These are phyloP conservation scores for Dalbergia oliveri DNA, from an alignment of 306 rosid species.

Conservation along the genomic window DNA sequence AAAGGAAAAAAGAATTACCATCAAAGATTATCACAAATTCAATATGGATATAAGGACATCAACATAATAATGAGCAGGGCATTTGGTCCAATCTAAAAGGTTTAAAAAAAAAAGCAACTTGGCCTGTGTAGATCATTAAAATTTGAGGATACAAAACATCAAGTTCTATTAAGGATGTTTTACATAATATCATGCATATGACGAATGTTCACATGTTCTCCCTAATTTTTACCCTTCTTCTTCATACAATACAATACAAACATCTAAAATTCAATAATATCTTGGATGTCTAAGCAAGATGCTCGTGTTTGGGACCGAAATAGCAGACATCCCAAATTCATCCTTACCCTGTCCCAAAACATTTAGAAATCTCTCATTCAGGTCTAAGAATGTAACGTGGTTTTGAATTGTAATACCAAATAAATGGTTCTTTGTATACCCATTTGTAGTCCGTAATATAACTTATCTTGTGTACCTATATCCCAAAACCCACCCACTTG, in stretches of 20 bases:
- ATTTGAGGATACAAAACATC: not conserved
- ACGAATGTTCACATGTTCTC: not conserved
- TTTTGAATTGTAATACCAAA: no score
- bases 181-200: not conserved
- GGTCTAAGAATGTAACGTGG: not conserved
- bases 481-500: no score
- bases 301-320: not conserved
- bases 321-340: not conserved
- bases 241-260: not conserved
- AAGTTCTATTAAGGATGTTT: not conserved
- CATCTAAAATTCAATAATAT: conserved; percentile 27
- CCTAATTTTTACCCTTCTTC: not conserved
- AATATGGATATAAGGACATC: conserved; percentile 10
- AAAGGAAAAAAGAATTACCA: not conserved
- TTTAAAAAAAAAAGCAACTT: not conserved
- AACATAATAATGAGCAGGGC: conserved; percentile 1
- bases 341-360: conserved; percentile 8
- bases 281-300: not conserved
- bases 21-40: conserved; percentile 37
- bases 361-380: not conserved
- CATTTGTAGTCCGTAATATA: no score
- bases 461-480: no score
- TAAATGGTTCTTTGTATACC: no score
- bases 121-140: not conserved
- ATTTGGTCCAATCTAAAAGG: conserved; percentile 33